phyloP scores from a whole-genome alignment of 2,329 filamentous ascomycete species.

The Tolypocladium guangdongense region DNA sequence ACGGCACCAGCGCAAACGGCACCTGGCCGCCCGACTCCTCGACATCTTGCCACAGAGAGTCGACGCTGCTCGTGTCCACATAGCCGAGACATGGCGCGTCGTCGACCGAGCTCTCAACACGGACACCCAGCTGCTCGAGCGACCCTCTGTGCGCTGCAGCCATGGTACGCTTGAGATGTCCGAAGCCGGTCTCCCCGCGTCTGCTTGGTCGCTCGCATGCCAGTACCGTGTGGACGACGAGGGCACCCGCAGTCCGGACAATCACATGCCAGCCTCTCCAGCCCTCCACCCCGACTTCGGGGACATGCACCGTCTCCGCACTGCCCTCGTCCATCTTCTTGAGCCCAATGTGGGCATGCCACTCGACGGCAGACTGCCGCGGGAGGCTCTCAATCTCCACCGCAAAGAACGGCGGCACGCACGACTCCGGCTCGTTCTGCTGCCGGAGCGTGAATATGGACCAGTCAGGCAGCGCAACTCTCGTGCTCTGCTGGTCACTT shows the following conservation, averaged over 20 bases:
- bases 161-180: conserved; percentile 9
- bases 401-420: conserved; percentile 57
- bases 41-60: conserved; percentile 7
- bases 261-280: conserved; percentile 21
- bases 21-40: conserved; percentile 1
- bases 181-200: neutral
- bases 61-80: conserved; percentile 13
- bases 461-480: conserved; percentile 38
- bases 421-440: conserved; percentile 20
- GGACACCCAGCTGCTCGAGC: conserved; percentile 10
- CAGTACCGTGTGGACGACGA: conserved; percentile 19
- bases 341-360: conserved; percentile 61
- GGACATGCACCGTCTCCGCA: conserved; percentile 12
- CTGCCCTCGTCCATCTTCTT: conserved; percentile 17
- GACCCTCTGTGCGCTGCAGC: conserved; percentile 11
- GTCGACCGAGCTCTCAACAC: neutral
- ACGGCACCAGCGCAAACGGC: conserved; percentile 20
- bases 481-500: conserved; percentile 12
- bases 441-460: conserved; percentile 27
- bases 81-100: conserved; percentile 20
- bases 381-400: conserved; percentile 71
- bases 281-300: conserved; percentile 6
- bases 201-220: conserved; percentile 6
- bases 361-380: conserved; percentile 65
- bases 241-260: conserved; percentile 9